Base-by-base conservation (phyloP, 176 grass and related monocot species). In the Phyllostachys edulis region DNA sequence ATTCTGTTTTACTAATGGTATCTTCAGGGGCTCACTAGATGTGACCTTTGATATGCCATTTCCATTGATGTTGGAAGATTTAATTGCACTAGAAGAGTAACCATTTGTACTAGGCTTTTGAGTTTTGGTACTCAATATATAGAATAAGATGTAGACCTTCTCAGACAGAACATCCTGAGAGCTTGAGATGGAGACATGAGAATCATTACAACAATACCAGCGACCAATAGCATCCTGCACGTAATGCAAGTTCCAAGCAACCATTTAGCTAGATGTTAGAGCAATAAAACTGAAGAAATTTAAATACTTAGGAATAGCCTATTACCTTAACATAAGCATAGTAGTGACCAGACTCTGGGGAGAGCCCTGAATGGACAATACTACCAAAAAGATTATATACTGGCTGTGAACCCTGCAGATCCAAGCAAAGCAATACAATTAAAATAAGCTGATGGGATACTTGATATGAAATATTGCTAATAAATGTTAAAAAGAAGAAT, bases 111-210 rank as follows among this genome's bases (percentile, higher is more conserved):
- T 75, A 92, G 75, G 56, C 84, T 89, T 96, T 87, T 87, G 88
- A 82, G 36, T 80, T 85, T 92, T 89, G 18, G 77, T 85, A 85
- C 77, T 92, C 76, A 93, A 89, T 69, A 99, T 83, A 89, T 96
- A 99, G 85, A 99, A 99, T 82, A 99, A 90, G 84, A 99, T 94
- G 84, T 99, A 99, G 69, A 96, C 97, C 87, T 96, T 99, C 88
- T 99, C 89, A 80, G 97, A 89, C 55, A 99, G 79, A 92, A 96
- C 97, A 29, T 96, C 94, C 78, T 99, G 90, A 81, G 84, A 79
- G 83, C 78, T 99, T 92, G 93, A 92, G 36, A 82, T 84, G 76
- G 93, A 91, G 71, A 99, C 90, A 84, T 99, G 86, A 76, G 97
- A 84, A 93, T 99, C 97, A 67, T 99, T 96, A 89, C 97, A 99